phyloP scores from a whole-genome alignment of 2,329 filamentous ascomycete genomes.

The Helotiales sp. region DNA sequence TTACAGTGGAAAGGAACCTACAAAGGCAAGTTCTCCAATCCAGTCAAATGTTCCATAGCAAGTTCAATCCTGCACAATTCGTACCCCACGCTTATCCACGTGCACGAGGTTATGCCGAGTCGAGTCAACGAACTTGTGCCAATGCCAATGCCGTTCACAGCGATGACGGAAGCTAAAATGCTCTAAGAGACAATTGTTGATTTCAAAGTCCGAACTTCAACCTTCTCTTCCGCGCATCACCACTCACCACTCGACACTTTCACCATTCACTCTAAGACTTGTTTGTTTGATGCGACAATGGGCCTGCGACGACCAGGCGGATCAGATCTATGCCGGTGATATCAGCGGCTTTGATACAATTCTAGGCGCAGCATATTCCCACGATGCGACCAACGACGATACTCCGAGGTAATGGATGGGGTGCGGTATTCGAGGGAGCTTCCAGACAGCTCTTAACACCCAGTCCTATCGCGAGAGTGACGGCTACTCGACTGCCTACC shows the following conservation, averaged over 20 bases:
- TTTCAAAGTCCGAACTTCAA: conserved; percentile 9
- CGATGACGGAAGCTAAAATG: conserved; percentile 34
- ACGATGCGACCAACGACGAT: conserved; percentile 39
- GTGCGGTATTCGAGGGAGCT: conserved; percentile 35
- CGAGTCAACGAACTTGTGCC: background rate
- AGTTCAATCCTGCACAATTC: background rate
- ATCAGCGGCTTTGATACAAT: conserved; percentile 32
- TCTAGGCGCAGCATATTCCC: conserved; percentile 17
- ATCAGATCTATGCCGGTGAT: conserved; percentile 38
- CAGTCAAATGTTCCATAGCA: background rate
- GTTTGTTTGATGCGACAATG: conserved; percentile 36
- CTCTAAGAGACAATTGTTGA: conserved; percentile 16
- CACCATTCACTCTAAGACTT: background rate
- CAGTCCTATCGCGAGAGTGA: conserved; percentile 11
- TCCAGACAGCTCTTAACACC: conserved; percentile 32
- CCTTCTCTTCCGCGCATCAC: conserved; percentile 2
- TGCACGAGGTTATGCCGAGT: conserved; percentile 17
- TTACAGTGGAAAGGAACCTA: conserved; percentile 24
- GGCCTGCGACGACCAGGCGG: conserved; percentile 29
- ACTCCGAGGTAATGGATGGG: conserved; percentile 33
- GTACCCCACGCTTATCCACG: conserved; percentile 15
- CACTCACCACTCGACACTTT: conserved; percentile 4
- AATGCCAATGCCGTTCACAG: no score
- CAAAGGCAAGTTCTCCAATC: conserved; percentile 32
- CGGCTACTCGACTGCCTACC: conserved; percentile 21